Evolutionary conservation across 768 basidiomycete genomes (phyloP), one percentile per base, ranked within the genome.

Genomic region (Ephemerocybe angulata): DNA sequence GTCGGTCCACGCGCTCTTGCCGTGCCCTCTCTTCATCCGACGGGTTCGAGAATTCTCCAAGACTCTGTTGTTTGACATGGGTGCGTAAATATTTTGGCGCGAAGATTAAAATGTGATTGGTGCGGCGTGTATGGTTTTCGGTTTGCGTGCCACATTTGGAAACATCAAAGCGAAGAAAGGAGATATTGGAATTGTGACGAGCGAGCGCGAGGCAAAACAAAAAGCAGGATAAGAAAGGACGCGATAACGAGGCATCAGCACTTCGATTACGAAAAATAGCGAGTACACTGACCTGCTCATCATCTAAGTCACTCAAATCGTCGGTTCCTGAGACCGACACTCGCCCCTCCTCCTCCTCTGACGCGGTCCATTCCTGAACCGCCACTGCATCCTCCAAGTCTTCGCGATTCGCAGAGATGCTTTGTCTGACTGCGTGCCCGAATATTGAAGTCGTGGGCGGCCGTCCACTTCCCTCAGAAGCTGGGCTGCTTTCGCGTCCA

Each of bases 21-120:
- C 90, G 82, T 3, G 87, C 90, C 27, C 86, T 81, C 64, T 93
- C 91, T 68, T 93, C 91, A 63, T 93, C 91, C 24, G 91, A 93
- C 17, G 91, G 91, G 63, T 93, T 93, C 22, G 91, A 93, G 81
- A 82, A 93, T 71, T 93, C 90, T 25, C 89, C 90, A 47, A 90
- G 86, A 61, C 88, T 91, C 85, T 90, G 74, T 60, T 13, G 21
- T 21, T 35, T n/a, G 48, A 7, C 31, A 33, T n/a, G 48, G 11
- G 28, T 28, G 17, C 19, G 24, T 28, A 22, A n/a, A 30, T n/a
- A 31, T 19, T 27, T 12, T 15, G 21, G 24, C 15, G 30, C 30
- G 30, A 5, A 50, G 15, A 22, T 50, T n/a, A 35, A 4, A 22
- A 33, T 19, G 13, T 33, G 48, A 35, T 35, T 3, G 29, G 27